Percentiles rank a stretch among this genome's conserved stretches.
Conservation (phyloP, 169 alveolate species). For the Eimeria tenella region DNA sequence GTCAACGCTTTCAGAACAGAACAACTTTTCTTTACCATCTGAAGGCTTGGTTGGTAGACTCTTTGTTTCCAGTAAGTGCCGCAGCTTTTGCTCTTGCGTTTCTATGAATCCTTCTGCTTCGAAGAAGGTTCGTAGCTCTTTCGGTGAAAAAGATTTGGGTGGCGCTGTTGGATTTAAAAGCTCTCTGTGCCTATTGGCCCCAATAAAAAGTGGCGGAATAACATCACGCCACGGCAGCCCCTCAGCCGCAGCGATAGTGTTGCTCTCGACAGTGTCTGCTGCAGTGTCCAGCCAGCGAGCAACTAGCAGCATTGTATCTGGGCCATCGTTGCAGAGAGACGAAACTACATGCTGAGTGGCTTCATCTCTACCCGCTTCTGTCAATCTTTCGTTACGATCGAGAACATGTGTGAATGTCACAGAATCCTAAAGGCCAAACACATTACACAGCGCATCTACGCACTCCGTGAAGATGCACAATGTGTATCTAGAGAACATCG, state of each 20-base stretch:
- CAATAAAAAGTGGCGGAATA: constrained; percentile 48
- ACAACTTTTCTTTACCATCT: neutral
- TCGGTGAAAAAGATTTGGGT: neutral
- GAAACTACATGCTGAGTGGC: constrained; percentile 57
- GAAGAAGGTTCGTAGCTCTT: constrained; percentile 29
- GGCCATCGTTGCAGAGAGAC: constrained; percentile 39
- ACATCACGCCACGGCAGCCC: constrained; percentile 46
- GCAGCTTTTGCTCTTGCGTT: constrained; percentile 52
- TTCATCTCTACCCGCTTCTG: constrained; percentile 30
- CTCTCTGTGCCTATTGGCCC: constrained; percentile 35
- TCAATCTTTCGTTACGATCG: constrained; percentile 32
- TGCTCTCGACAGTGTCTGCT: constrained; percentile 49
- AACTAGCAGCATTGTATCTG: constrained; percentile 38
- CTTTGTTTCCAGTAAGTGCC: neutral
- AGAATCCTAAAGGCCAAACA: constrained; percentile 34
- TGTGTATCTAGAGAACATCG: too few relatives aligned
- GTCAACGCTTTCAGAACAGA: too few relatives aligned
- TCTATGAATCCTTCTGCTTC: constrained; percentile 29
- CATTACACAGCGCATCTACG: neutral
- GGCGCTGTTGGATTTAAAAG: neutral
- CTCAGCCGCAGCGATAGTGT: constrained; percentile 17
- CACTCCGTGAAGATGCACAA: too few relatives aligned
- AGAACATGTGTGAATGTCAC: constrained; percentile 18
- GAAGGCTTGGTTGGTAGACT: constrained; percentile 1
- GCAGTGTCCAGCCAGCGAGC: constrained; percentile 66